Base-by-base conservation (phyloP, 306 rosid genomes). In the Acacia crassicarpa region DNA sequence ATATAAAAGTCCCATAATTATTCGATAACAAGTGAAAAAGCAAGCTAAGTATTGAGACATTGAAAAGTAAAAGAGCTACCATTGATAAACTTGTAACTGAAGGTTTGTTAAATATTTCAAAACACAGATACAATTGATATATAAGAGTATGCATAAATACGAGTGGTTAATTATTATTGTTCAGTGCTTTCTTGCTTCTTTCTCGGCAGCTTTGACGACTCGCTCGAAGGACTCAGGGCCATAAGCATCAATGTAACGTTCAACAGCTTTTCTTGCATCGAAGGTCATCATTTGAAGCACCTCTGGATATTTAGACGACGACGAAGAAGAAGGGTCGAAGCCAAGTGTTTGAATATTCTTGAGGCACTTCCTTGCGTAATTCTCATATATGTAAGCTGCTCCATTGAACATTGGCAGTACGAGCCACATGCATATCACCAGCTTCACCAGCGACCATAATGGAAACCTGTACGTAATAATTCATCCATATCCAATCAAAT, bases 331-430 rank as follows among this genome's bases (percentile, higher is more conserved):
- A 78, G 46, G 72, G 67, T 83, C 81, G 48, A 38, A 38, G 16
- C 71, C 71, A 66, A 85, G 73, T 32, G 78, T 74, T 32, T 86
- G 90, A 13, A 91, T 46, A 1, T 75, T 84, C 85, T 89, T 95
- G 0, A 93, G 80, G 61, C 91, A 95, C 80, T 86, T 80, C 58
- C 99, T 95, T 80, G 85, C 99, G 69, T 68, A 74, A 65, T 91
- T 95, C 81, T 82, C 96, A 49, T 92, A 91, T 69, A 95, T 85
- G 78, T 92, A 96, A 7, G 99, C 97, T 32, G 97, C 97, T 65
- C 98, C 98, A 79, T 92, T 96, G 91, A 93, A 96, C 79, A 79
- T 83, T 12, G 99, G 99, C 80, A 96, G 81, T 32, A 96, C 98
- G 68, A 96, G 43, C 99, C 98, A 96, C 67, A 83, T 35, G 85